Evolutionary conservation across 139 green algal species (phyloP), one percentile per base, ranked within the genome.

Genomic region (Chlamydomonas asymmetrica): DNA sequence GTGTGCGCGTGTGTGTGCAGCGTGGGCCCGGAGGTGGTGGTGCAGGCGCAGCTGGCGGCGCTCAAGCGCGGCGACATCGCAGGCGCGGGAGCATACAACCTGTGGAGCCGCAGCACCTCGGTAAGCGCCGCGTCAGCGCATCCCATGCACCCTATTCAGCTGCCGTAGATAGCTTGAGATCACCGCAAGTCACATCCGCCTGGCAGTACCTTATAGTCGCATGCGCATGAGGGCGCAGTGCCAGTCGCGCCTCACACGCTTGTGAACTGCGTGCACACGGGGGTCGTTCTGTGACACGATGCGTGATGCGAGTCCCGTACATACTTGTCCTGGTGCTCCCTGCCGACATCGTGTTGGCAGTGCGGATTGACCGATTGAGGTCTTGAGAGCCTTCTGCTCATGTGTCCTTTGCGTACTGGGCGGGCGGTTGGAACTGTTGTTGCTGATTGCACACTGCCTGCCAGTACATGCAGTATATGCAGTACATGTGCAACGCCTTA

Each of bases 21-120:
- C 22, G 49, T 59, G 18, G 20, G 38, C 8, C 79, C 79, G 23
- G 79, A 84, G 73, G 20, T 62, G 9, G 64, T 84, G 18, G 65
- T 88, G n/a, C 68, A 73, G 40, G 75, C 65, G n/a, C 83, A 85
- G 79, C 76, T 88, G 76, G 71, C 75, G 37, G 83, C 83, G 27
- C 72, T 88, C 61, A 43, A 56, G 57, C 76, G 75, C 7, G 61
- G 80, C 1, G 56, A 85, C 35, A 8, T 88, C n/a, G 35, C 66
- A 34, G 62, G 39, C 5, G 83, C 83, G 22, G 57, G 66, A 40
- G 62, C 45, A 9, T 88, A 76, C 71, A 84, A 82, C 73, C 49
- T 87, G 45, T 71, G 73, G 67, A 73, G 81, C 6, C 49, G 81
- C 5, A 71, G 59, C 57, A 73, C 60, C 32, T 74, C 60, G 57